A percentile compares a stretch with the other conserved stretches of the same genome.
phyloP scores from a whole-genome alignment of 768 basidiomycete species.

The Mrakia frigida region DNA sequence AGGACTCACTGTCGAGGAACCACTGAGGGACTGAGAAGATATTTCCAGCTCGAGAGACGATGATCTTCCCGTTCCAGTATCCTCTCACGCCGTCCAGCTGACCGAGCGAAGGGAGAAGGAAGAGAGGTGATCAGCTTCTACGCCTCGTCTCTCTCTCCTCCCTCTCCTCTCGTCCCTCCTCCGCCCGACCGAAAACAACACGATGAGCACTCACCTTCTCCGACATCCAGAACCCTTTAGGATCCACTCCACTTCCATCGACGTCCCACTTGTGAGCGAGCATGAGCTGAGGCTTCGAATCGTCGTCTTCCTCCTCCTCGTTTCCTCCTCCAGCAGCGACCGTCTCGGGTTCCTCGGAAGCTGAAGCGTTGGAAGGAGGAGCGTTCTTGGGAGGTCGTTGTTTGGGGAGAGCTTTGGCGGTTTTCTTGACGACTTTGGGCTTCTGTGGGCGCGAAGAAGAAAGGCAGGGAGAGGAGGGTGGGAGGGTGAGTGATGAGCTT shows the following conservation, averaged over 20 bases:
- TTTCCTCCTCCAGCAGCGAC: neutral
- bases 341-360: too few species aligned
- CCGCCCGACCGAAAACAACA: neutral
- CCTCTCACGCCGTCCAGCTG: neutral
- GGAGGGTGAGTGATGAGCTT: neutral
- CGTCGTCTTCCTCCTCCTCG: neutral
- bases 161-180: neutral
- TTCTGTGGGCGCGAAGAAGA: neutral
- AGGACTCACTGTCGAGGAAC: neutral
- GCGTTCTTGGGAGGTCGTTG: neutral
- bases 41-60: neutral
- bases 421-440: neutral
- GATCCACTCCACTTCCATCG: neutral
- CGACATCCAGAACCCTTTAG: neutral
- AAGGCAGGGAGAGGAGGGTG: neutral
- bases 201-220: slow-evolving; percentile 1
- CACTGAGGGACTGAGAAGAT: neutral
- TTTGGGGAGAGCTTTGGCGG: slow-evolving; percentile 1
- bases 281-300: neutral
- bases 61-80: neutral
- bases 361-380: neutral
- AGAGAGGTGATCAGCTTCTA: neutral
- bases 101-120: neutral
- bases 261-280: neutral
- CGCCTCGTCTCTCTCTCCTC: neutral